Evolutionary conservation across 495 filamentous ascomycete genomes (phyloP).

Genomic region (Aspergillus funiculosus): DNA sequence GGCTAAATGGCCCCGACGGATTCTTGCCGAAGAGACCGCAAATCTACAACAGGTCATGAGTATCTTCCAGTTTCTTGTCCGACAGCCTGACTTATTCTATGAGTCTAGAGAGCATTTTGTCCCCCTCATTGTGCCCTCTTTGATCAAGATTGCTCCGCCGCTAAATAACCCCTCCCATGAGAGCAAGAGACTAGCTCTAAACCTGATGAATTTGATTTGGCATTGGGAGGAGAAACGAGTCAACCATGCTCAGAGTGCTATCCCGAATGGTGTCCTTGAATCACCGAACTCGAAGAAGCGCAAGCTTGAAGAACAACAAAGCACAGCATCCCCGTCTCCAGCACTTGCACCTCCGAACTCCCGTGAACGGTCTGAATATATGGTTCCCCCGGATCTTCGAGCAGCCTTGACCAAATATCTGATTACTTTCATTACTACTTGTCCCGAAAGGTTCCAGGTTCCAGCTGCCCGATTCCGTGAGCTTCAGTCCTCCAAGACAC

Average conservation of each 20-base stretch:
- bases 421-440: constrained; percentile 83
- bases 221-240: constrained; percentile 84
- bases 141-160: constrained; percentile 80
- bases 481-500: constrained; percentile 36
- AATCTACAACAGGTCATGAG: constrained; percentile 94
- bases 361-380: constrained; percentile 60
- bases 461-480: constrained; percentile 63
- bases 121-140: constrained; percentile 77
- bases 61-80: constrained; percentile 94
- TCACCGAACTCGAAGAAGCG: constrained; percentile 72
- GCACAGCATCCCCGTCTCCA: constrained; percentile 36
- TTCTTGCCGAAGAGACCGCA: constrained; percentile 90
- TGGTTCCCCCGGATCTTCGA: constrained; percentile 58
- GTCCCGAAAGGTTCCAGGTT: constrained; percentile 75
- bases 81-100: constrained; percentile 89
- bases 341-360: constrained; percentile 43
- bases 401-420: constrained; percentile 85
- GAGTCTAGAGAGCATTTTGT: constrained; percentile 89
- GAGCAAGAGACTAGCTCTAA: constrained; percentile 84
- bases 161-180: constrained; percentile 79
- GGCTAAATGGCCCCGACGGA: constrained; percentile 86
- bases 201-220: constrained; percentile 84
- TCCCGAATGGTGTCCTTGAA: constrained; percentile 51
- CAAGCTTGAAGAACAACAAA: constrained; percentile 56
- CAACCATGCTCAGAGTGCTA: constrained; percentile 43